Evolutionary conservation across 371 early-diverging fungal genomes (phyloP), one percentile per base, ranked within the genome.

Genomic region (Hamiltosporidium tvaerminnensis): DNA sequence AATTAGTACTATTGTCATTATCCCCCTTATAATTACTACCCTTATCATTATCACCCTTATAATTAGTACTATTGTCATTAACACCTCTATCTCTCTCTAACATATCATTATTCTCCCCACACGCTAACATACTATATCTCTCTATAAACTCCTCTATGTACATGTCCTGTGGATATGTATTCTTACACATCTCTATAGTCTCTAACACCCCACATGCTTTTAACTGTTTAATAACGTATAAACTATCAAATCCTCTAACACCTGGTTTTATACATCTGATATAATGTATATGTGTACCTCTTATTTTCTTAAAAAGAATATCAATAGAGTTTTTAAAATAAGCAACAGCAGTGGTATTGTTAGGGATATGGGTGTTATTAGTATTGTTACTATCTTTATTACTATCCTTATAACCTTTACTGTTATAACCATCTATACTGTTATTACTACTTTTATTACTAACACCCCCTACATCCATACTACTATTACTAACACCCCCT

Each of bases 231-330:
- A 44, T 9, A 10, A 80, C 70, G 31, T 69, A 32, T 35, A 41
- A 47, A 16, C 39, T 56, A 55, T 70, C 67, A 60, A 74, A 75
- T 16, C 30, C 33, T 30, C 57, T 35, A 12, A 31, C 34, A 53
- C 71, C 67, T 0, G 80, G 77, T 55, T 68, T 80, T 52, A 80
- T 75, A 60, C 77, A 80, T 55, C 73, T 67, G 1, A 80, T 69
- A 69, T 77, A 80, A 47, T 76, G 65, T 38, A 76, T 47, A 16
- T 58, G 41, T 38, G 72, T 64, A 10, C 59, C 63, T 12, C 59
- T 62, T 48, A 80, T 61, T 16, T 53, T 36, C 1, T 35, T 4
- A 47, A 77, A 69, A 5, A 80, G 63, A 49, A 23, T 36, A 34
- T 68, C 49, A 31, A 77, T 47, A 39, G 63, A 66, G 1, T 64